Conservation (phyloP, 257 asterid species). For the Capsicum rhomboideum region DNA sequence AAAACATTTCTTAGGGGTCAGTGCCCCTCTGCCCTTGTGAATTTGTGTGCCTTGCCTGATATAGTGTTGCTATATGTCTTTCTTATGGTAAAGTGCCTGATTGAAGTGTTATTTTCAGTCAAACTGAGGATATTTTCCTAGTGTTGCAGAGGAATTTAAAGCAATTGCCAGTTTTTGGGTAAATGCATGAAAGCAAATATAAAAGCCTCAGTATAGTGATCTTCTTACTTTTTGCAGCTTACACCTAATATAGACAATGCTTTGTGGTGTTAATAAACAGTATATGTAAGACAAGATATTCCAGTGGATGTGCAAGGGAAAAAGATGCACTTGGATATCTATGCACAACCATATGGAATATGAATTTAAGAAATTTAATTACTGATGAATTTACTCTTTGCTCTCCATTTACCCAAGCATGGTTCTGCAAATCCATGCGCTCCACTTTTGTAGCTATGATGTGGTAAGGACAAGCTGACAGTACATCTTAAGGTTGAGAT, state of each 20-base stretch:
- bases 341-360: neutral
- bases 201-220: neutral
- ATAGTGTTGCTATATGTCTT: neutral
- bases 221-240: neutral
- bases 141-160: neutral
- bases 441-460: neutral
- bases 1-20: slow-evolving; percentile 38
- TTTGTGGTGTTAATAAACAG: neutral
- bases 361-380: neutral
- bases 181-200: neutral
- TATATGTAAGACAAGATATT: neutral
- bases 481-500: neutral
- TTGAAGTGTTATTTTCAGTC: neutral
- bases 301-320: neutral
- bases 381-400: neutral
- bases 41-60: neutral
- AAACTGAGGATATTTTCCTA: no score
- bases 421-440: neutral
- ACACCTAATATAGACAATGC: neutral
- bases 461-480: neutral
- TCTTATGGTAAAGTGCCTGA: neutral
- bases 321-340: neutral
- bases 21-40: slow-evolving; percentile 16
- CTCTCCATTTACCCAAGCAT: neutral
- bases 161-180: neutral